Evolutionary conservation across 2,329 filamentous ascomycete genomes (phyloP), one percentile per base, ranked within the genome.

Genomic region (Botryotinia convoluta): DNA sequence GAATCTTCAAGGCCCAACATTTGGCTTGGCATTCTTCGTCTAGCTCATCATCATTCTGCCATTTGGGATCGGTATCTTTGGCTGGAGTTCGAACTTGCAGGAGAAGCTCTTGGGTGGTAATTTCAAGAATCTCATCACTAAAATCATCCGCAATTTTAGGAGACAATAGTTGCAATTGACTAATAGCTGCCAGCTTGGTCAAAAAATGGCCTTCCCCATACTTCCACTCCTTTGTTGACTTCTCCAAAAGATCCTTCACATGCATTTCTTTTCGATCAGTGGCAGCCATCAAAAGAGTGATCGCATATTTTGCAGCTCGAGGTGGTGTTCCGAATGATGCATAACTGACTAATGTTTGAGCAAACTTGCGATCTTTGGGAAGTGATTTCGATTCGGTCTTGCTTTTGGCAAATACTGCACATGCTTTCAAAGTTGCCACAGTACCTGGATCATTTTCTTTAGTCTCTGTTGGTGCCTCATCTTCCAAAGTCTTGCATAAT

Each of bases 391-490:
- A 77, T 91, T 90, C 87, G 0, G 95, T 77, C 91, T 75, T 95
- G 78, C 92, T 94, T 79, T 91, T 92, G 1, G 95, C 93, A 81
- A 97, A 99, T 2, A 93, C 94, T 16, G 95, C 93, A 81, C 96
- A 98, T 4, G 97, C 95, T 81, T 97, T 98, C 74, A 99, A 86
- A 2, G 95, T 95, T 79, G 98, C 93, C 20, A 96, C 93, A n/a
- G 93, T 91, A 4, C 89, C 87, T 1, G 89, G 82, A 71, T 95
- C 92, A 75, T 95, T 95, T 2, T 87, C 80, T 70, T 88, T 89
- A 29, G 86, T 89, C 32, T 88, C 86, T 6, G 89, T 90, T 0
- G 96, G 96, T 1, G 93, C 92, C 79, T 95, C 91, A 39, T 93
- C 89, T 76, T 94, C 89, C 29, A 99, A 87, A 74, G 94, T 91